Percentiles rank a stretch among this genome's conserved stretches.
These are phyloP conservation scores for Fraxinus americana DNA, from an alignment of 257 asterid species.

Conservation along the genomic window DNA sequence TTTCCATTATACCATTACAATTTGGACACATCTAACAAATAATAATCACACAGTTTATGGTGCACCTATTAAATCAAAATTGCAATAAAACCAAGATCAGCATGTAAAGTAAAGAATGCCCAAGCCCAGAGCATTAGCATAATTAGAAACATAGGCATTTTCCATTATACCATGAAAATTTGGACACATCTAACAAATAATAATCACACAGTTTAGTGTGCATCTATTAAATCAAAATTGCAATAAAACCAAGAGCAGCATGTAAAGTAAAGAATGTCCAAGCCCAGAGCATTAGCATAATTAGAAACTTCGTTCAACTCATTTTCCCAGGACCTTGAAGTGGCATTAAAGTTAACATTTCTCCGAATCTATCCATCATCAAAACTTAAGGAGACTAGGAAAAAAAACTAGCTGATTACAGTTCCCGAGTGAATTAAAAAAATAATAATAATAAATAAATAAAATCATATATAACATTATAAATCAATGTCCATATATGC, in stretches of 20 bases:
- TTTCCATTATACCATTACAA: not conserved
- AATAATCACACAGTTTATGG: slow-evolving; percentile 6
- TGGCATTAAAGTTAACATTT: not conserved
- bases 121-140: not conserved
- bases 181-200: slow-evolving; percentile 9
- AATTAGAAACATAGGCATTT: slow-evolving; percentile 6
- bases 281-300: not conserved
- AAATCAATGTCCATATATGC: not conserved
- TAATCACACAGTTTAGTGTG: slow-evolving; percentile 4
- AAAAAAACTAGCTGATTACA: not conserved
- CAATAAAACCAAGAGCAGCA: slow-evolving; percentile 14
- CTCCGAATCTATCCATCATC: not conserved
- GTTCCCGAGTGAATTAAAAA: not conserved
- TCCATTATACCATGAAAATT: not conserved
- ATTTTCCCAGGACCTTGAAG: not conserved
- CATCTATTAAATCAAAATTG: slow-evolving; percentile 12
- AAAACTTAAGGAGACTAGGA: not conserved
- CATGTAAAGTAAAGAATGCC: not conserved
- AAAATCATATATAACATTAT: not conserved
- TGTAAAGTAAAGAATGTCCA: not conserved
- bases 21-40: slow-evolving; percentile 6
- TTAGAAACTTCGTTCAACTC: not conserved
- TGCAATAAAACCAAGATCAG: slow-evolving; percentile 17
- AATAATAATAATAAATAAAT: too few species aligned
- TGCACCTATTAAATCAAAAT: slow-evolving; percentile 7